Evolutionary conservation across 1,284 basidiomycete genomes (phyloP), one percentile per base, ranked within the genome.

Genomic region (Irpex sp.): DNA sequence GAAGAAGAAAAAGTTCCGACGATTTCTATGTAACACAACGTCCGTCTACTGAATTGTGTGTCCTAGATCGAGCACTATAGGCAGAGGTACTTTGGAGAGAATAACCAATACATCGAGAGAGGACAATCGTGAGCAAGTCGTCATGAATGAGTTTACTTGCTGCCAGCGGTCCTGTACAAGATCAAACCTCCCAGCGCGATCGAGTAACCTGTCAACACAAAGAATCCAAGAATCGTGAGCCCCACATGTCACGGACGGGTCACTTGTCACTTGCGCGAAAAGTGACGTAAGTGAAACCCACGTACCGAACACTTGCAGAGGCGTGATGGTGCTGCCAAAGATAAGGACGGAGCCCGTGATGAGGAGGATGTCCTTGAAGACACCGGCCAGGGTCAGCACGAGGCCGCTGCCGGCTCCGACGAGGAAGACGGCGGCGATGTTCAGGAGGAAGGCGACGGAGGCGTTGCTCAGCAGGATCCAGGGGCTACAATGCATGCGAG

Each of bases 281-380:
- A n/a, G 61, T 39, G 53, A 11, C 35, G 37, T 33, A 5, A 57
- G 26, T 26, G 26, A 26, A 26, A 26, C 26, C 26, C 17, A 76
- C 84, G 74, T 76, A 83, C 94, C 96, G 71, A 97, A 80, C 47
- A 97, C 83, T 75, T 99, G 97, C 21, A 97, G 75, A 1, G 88
- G 84, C 19, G 93, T 93, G 70, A 98, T 88, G 31, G 78, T 74
- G 46, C 86, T 85, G 54, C 92, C 89, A 71, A 97, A 95, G 64
- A 97, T 79, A 65, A 94, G 76, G 61, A 97, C 95, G 2, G 92
- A 93, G 57, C 94, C 95, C 4, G 88, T 82, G 77, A 99, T 95
- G 67, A 98, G 88, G 43, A 98, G 83, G 67, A 98, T 98, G 75
- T 98, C 95, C 90, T 92, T 72, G 79, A 98, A 90, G 15, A 99